Percentiles rank a stretch among this genome's conserved stretches.
Evolutionary conservation across 2,329 filamentous ascomycete species (phyloP).

Genomic region (Trichoderma semiorbis): DNA sequence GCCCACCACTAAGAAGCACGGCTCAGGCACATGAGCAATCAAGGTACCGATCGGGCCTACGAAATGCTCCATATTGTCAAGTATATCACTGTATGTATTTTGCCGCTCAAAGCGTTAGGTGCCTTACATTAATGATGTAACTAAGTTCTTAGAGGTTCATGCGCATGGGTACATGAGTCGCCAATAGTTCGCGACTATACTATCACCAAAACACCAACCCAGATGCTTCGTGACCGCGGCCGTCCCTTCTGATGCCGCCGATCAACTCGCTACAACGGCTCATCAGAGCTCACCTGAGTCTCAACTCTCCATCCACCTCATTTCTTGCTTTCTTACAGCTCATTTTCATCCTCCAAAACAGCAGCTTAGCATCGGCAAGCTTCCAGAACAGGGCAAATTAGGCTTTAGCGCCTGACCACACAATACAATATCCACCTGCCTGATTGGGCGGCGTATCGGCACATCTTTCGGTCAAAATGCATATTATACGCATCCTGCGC

Average conservation of each 20-base stretch:
- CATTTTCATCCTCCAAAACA: not conserved
- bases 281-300: not conserved
- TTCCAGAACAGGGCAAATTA: not conserved
- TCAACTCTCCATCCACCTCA: not conserved
- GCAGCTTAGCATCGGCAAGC: not conserved
- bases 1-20: not conserved
- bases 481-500: conserved; percentile 16
- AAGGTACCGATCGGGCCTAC: not conserved
- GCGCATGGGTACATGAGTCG: not conserved
- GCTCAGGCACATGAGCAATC: not conserved
- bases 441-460: conserved; percentile 9
- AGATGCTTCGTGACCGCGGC: not conserved
- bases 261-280: not conserved
- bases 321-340: not conserved
- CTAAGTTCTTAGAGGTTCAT: not conserved
- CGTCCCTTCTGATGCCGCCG: not conserved
- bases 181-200: not conserved
- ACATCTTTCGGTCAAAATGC: conserved; percentile 18
- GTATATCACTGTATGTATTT: not conserved
- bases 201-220: not conserved
- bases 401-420: conserved; percentile 8
- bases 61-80: not conserved
- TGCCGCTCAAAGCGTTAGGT: not conserved
- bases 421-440: conserved; percentile 8
- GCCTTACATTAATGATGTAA: not conserved